Conservation (phyloP, 352 stramenopile genomes). For the Pythium coloratum region DNA sequence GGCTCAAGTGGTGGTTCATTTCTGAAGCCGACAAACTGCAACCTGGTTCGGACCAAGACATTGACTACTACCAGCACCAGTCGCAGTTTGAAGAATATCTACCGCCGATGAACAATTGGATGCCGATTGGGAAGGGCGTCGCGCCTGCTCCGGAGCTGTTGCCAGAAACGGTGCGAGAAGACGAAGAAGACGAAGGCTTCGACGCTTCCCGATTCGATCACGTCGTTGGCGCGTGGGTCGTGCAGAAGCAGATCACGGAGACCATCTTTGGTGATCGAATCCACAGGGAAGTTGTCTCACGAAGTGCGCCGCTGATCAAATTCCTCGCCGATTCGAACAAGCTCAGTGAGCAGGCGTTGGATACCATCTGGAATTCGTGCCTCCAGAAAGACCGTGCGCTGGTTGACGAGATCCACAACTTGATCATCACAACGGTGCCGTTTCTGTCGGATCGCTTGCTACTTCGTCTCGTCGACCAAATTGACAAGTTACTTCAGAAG, state of each 20-base stretch:
- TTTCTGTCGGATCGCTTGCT: constrained; percentile 75
- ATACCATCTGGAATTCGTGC: constrained; percentile 80
- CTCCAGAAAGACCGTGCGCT: constrained; percentile 85
- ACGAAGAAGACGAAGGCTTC: constrained; percentile 43
- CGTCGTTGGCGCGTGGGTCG: constrained; percentile 72
- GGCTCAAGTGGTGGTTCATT: constrained; percentile 99
- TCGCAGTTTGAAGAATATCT: constrained; percentile 93
- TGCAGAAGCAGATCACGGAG: constrained; percentile 73
- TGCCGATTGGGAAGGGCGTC: constrained; percentile 75
- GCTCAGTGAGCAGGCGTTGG: constrained; percentile 56
- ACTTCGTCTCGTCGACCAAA: constrained; percentile 68
- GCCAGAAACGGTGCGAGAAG: constrained; percentile 57
- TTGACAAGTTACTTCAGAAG: constrained; percentile 53
- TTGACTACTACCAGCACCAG: constrained; percentile 99
- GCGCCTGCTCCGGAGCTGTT: constrained; percentile 70
- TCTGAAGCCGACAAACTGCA: constrained; percentile 96
- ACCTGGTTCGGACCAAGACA: constrained; percentile 97
- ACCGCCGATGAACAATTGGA: constrained; percentile 90
- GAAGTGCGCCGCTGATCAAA: constrained; percentile 78
- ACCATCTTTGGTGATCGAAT: constrained; percentile 89
- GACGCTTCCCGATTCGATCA: constrained; percentile 60
- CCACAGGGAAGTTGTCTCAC: constrained; percentile 86
- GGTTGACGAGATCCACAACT: constrained; percentile 79
- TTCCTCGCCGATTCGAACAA: constrained; percentile 84
- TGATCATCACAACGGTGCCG: constrained; percentile 74